Conservation (phyloP, 805 yeast genomes). For the Candida nemodendra region DNA sequence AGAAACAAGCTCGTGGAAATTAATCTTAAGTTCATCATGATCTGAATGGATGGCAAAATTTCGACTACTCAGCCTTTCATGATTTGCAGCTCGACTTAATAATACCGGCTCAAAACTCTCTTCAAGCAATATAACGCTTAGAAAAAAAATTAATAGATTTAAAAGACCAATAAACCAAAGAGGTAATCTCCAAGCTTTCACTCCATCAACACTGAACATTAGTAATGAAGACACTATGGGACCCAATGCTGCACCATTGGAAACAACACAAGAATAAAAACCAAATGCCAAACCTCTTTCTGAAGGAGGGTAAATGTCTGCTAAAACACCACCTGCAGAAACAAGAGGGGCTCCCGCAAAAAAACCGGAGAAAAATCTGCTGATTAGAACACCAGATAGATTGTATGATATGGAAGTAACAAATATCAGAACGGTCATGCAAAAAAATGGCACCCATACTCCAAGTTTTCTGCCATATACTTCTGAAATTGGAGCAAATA, state of each 20-base stretch:
- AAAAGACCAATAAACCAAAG: slow-evolving; percentile 49
- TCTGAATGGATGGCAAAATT: slow-evolving; percentile 34
- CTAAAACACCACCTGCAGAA: slow-evolving; percentile 56
- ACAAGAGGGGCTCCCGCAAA: slow-evolving; percentile 61
- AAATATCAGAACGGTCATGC: slow-evolving; percentile 43
- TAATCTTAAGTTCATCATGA: slow-evolving; percentile 23
- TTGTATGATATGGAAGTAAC: slow-evolving; percentile 52
- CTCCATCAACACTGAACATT: slow-evolving; percentile 39
- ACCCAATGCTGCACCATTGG: slow-evolving; percentile 69
- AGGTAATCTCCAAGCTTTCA: slow-evolving; percentile 57
- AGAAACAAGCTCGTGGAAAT: slow-evolving; percentile 24
- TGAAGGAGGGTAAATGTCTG: slow-evolving; percentile 52
- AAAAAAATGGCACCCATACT: slow-evolving; percentile 40
- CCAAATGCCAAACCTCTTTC: slow-evolving; percentile 53
- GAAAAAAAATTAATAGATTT: slow-evolving; percentile 33
- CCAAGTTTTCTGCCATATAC: slow-evolving; percentile 42
- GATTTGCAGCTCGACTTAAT: slow-evolving; percentile 26
- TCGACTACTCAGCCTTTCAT: slow-evolving; percentile 24
- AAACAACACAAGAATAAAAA: slow-evolving; percentile 48
- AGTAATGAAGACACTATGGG: slow-evolving; percentile 54
- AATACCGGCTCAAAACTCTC: slow-evolving; percentile 43
- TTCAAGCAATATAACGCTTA: slow-evolving; percentile 33
- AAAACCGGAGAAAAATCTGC: slow-evolving; percentile 59
- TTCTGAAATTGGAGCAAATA: slow-evolving; percentile 63
- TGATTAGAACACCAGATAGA: slow-evolving; percentile 48